A percentile compares a stretch with the other conserved stretches of the same genome.
phyloP scores from a whole-genome alignment of 371 early-diverging fungal species.

The Dinochytrium kinnereticum region DNA sequence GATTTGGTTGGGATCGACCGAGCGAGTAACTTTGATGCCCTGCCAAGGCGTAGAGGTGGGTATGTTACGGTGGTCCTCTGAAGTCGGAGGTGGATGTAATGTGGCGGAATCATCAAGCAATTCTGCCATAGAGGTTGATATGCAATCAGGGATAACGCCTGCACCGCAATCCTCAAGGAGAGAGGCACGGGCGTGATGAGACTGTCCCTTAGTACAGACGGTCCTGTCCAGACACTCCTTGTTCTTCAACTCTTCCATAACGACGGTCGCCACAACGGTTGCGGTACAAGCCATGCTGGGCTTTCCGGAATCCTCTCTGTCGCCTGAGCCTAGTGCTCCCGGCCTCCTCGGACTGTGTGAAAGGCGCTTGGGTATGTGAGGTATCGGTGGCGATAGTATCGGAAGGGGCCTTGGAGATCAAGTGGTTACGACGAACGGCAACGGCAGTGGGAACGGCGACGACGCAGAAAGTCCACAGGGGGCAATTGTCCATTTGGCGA shows the following conservation, averaged over 20 bases:
- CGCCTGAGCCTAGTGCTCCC: not conserved
- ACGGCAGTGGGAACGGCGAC: not conserved
- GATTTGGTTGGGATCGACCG: not conserved
- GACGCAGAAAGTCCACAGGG: not conserved
- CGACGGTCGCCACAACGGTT: not conserved
- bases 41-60: too few relatives aligned
- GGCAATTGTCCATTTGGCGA: slow-evolving; percentile 8
- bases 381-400: not conserved
- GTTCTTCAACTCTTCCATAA: not conserved
- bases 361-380: not conserved
- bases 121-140: too few relatives aligned
- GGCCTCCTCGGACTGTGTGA: not conserved
- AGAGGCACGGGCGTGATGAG: not conserved
- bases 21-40: not conserved
- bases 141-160: too few relatives aligned
- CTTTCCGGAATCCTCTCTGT: not conserved
- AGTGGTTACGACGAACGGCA: not conserved
- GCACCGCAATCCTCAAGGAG: not conserved
- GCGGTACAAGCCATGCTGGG: slow-evolving; percentile 5
- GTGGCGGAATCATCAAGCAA: not conserved
- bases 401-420: not conserved
- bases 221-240: not conserved
- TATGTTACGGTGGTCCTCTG: too few relatives aligned
- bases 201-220: not conserved
- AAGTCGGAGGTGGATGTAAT: not conserved